Conservation (phyloP, 192 early-diverging fungal species). For the Linnemannia schmuckeri region DNA sequence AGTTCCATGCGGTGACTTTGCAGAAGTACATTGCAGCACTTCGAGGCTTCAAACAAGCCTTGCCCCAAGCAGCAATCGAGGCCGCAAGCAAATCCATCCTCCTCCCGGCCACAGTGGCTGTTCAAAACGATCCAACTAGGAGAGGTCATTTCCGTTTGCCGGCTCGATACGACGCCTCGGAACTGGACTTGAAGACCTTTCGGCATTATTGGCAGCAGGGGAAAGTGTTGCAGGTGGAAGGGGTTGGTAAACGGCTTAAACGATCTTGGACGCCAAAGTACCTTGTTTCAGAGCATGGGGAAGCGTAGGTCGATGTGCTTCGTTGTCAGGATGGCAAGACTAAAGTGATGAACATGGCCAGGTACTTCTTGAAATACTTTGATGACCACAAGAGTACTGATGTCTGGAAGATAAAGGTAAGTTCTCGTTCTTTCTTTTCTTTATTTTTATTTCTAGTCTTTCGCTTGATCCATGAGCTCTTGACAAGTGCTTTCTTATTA, state of each 20-base stretch:
- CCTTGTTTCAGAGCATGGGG: background rate
- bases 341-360: background rate
- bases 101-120: no score
- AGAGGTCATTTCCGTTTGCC: no score
- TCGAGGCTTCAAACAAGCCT: background rate
- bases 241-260: background rate
- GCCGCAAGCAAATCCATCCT: no score
- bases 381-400: background rate
- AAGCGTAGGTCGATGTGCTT: background rate
- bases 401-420: conserved; percentile 3
- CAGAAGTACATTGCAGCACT: background rate
- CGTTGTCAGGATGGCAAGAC: background rate
- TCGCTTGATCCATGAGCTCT: no score
- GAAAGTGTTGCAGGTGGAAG: background rate
- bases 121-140: no score
- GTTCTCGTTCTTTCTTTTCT: background rate
- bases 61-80: background rate
- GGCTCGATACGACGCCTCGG: background rate
- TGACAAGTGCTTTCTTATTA: no score
- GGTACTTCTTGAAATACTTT: background rate
- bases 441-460: no score
- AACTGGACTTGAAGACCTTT: background rate
- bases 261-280: background rate
- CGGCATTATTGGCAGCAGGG: background rate
- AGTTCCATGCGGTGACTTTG: conserved; percentile 15